Evolutionary conservation across 306 rosid genomes (phyloP).

Genomic region (Glycyrrhiza uralensis): DNA sequence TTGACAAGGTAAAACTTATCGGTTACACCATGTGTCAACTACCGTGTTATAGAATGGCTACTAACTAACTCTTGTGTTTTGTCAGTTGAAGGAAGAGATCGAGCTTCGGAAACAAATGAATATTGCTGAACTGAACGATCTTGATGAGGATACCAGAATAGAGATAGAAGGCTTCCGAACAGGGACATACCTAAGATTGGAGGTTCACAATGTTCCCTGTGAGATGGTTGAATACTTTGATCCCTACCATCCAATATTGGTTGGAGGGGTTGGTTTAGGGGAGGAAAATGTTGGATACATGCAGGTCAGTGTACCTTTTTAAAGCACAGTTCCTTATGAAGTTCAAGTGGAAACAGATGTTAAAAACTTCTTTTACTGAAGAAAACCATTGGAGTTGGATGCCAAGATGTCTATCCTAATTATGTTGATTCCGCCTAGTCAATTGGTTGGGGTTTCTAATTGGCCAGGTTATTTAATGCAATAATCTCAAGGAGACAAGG

Average conservation of each 20-base stretch:
- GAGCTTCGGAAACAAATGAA: slow-evolving; percentile 79
- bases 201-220: slow-evolving; percentile 76
- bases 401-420: not conserved
- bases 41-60: slow-evolving; percentile 5
- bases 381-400: slow-evolving; percentile 5
- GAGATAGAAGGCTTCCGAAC: slow-evolving; percentile 81
- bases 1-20: slow-evolving; percentile 67
- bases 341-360: not conserved
- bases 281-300: slow-evolving; percentile 89
- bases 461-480: slow-evolving; percentile 7
- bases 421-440: not conserved
- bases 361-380: not conserved
- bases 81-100: slow-evolving; percentile 81
- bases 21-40: not conserved
- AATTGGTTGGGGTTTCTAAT: slow-evolving; percentile 11
- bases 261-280: slow-evolving; percentile 87
- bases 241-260: slow-evolving; percentile 85
- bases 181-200: slow-evolving; percentile 88
- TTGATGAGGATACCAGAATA: slow-evolving; percentile 74
- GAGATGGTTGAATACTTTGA: slow-evolving; percentile 88
- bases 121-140: slow-evolving; percentile 79
- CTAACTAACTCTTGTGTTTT: slow-evolving; percentile 22
- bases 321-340: not conserved
- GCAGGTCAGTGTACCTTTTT: slow-evolving; percentile 65
- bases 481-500: not conserved